These are phyloP conservation scores for Fusarium stilboides DNA, from an alignment of 2,329 filamentous ascomycete genomes.

Conservation along the genomic window DNA sequence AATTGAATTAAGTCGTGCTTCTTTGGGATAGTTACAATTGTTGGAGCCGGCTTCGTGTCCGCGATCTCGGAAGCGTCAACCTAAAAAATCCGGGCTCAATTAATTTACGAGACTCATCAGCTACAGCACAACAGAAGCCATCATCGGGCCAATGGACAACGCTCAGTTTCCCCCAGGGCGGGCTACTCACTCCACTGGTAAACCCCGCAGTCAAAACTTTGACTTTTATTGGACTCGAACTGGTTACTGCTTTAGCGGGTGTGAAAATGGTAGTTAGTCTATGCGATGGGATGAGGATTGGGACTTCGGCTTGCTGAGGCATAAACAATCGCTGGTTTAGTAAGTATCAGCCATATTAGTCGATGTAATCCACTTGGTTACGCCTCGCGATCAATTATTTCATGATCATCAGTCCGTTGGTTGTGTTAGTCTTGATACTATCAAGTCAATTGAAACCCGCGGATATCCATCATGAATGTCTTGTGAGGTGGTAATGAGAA, in stretches of 20 bases:
- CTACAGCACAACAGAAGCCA: slow-evolving; percentile 37
- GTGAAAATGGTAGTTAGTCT: slow-evolving; percentile 4
- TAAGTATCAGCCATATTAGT: slow-evolving; percentile 37
- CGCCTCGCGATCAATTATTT: slow-evolving; percentile 11
- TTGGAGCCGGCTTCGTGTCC: not conserved
- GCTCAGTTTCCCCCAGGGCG: slow-evolving; percentile 40
- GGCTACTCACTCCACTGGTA: slow-evolving; percentile 26
- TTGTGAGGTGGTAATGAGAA: slow-evolving; percentile 1
- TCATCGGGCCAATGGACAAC: slow-evolving; percentile 48
- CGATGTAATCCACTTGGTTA: slow-evolving; percentile 29
- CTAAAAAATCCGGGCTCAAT: slow-evolving; percentile 2
- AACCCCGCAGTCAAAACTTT: slow-evolving; percentile 49
- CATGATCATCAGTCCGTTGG: slow-evolving; percentile 37
- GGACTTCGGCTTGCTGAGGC: slow-evolving; percentile 32
- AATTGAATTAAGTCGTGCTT: slow-evolving; percentile 12
- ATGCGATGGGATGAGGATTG: not conserved
- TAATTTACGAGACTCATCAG: slow-evolving; percentile 3
- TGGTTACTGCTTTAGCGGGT: slow-evolving; percentile 11
- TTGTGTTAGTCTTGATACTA: not conserved
- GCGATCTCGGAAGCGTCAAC: not conserved
- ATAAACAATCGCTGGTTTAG: slow-evolving; percentile 21
- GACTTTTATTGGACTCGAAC: slow-evolving; percentile 20
- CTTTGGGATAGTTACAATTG: not conserved
- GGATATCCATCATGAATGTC: slow-evolving; percentile 13
- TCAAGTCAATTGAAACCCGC: slow-evolving; percentile 13